phyloP scores from a whole-genome alignment of 73 alveolate genomes.

The Symbiodinium pilosum region DNA sequence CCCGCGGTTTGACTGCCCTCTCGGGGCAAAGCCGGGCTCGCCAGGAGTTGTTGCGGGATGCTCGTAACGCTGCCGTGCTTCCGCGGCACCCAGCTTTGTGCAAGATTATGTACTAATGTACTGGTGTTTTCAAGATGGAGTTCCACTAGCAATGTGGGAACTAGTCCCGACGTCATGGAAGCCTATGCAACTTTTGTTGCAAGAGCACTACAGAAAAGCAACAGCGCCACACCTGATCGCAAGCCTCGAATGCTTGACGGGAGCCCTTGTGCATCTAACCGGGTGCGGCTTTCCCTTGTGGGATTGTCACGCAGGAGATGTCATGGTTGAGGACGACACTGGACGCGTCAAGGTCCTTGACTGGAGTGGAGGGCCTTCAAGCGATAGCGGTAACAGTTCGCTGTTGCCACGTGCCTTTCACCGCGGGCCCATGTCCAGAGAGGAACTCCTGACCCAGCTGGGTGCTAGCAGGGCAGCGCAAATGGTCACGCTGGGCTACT shows the following conservation, averaged over 20 bases:
- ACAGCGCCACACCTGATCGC: not conserved
- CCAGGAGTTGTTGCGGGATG: not conserved
- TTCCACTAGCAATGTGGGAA: not conserved
- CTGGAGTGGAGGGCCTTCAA: not conserved
- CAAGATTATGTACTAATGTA: not conserved
- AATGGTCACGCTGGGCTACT: not conserved
- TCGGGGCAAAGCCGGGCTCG: not conserved
- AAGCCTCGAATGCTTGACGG: not conserved
- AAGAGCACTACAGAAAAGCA: not conserved
- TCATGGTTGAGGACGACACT: not conserved
- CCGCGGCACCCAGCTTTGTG: not conserved
- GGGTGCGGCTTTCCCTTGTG: not conserved
- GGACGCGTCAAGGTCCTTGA: not conserved
- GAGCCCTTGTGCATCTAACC: not conserved
- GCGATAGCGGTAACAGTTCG: not conserved
- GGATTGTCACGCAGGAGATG: not conserved
- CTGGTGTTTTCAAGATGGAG: not conserved
- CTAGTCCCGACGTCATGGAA: not conserved
- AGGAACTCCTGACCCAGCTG: not conserved
- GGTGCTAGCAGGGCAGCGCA: not conserved
- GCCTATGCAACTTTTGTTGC: not conserved
- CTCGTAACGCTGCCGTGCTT: not conserved
- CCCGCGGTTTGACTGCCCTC: not conserved
- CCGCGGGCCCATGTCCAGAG: not conserved
- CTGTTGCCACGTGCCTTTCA: not conserved